Evolutionary conservation across 495 filamentous ascomycete genomes (phyloP).

Genomic region (Penicillium odoratum): DNA sequence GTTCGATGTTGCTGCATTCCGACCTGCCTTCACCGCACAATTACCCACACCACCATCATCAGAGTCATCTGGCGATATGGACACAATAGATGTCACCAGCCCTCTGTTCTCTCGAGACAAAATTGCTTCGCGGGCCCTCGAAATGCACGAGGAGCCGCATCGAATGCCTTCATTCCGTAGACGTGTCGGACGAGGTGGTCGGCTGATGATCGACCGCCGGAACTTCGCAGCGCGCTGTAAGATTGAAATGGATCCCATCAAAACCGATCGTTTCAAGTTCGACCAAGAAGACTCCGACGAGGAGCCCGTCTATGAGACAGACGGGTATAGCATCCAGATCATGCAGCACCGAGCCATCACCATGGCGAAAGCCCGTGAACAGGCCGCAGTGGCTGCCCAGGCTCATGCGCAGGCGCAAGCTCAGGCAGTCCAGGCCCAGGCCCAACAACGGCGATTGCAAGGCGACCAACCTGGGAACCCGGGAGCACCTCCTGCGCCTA

Average conservation of each 20-base stretch:
- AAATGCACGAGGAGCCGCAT: constrained; percentile 48
- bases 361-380: constrained; percentile 50
- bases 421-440: constrained; percentile 41
- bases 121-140: constrained; percentile 45
- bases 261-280: constrained; percentile 78
- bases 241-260: constrained; percentile 50
- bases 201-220: constrained; percentile 77
- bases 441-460: constrained; percentile 42
- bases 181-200: constrained; percentile 73
- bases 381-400: constrained; percentile 44
- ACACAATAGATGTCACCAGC: constrained; percentile 44
- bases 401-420: constrained; percentile 51
- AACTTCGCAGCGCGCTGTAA: constrained; percentile 51
- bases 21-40: constrained; percentile 79
- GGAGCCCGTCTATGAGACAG: constrained; percentile 68
- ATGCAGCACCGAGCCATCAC: constrained; percentile 74
- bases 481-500: constrained; percentile 37
- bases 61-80: constrained; percentile 62
- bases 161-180: constrained; percentile 62
- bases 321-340: constrained; percentile 67
- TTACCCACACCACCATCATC: constrained; percentile 85
- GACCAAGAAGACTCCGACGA: constrained; percentile 70
- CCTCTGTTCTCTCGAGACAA: constrained; percentile 50
- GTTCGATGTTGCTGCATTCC: constrained; percentile 61
- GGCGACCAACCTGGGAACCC: constrained; percentile 38